A percentile compares a stretch with the other conserved stretches of the same genome.
Evolutionary conservation across 495 filamentous ascomycete genomes (phyloP).

Genomic region (Neurospora sp.): DNA sequence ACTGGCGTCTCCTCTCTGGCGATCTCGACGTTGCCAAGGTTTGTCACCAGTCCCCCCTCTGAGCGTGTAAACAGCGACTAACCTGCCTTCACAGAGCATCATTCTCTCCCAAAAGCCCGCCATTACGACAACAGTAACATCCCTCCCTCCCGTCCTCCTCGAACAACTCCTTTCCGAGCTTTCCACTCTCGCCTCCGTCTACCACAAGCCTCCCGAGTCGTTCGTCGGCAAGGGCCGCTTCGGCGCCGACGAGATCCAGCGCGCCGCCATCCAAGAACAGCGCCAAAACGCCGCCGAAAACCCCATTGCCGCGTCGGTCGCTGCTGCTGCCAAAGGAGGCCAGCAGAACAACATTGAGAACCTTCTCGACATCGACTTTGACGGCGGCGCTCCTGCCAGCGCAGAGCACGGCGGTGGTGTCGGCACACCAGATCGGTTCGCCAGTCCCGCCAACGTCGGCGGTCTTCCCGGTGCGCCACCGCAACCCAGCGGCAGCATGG

Average conservation of each 20-base stretch:
- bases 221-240: conserved; percentile 90
- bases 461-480: conserved; percentile 17
- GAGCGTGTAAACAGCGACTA: neutral
- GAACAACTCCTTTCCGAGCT: conserved; percentile 97
- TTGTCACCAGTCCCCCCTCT: neutral
- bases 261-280: conserved; percentile 93
- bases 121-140: conserved; percentile 93
- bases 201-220: conserved; percentile 93
- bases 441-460: conserved; percentile 45
- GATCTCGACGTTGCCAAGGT: conserved; percentile 74
- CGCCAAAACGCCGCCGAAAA: conserved; percentile 86
- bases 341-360: conserved; percentile 81
- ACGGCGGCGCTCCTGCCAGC: conserved; percentile 84
- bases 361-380: conserved; percentile 95
- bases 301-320: conserved; percentile 78
- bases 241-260: conserved; percentile 84
- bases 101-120: conserved; percentile 97
- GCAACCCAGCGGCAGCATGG: conserved; percentile 51
- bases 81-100: conserved; percentile 33
- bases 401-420: conserved; percentile 59
- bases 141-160: conserved; percentile 79
- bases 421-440: conserved; percentile 74
- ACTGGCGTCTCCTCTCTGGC: conserved; percentile 94
- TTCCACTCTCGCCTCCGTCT: conserved; percentile 92
- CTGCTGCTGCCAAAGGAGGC: conserved; percentile 50